phyloP scores from a whole-genome alignment of 352 stramenopile species.

The Phytophthora vignae region DNA sequence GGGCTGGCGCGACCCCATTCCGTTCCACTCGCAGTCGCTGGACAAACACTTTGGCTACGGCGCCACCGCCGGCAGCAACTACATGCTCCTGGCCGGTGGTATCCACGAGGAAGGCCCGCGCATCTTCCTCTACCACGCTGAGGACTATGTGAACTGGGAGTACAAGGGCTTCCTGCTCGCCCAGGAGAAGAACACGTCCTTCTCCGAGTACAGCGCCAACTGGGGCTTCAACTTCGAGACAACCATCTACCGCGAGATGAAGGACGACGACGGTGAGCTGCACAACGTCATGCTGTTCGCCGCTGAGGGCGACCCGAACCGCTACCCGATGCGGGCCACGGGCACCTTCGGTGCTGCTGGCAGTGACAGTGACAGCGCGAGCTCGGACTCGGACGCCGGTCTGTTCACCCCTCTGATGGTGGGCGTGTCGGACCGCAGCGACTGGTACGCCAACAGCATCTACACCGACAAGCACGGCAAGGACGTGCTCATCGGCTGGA shows the following conservation, averaged over 20 bases:
- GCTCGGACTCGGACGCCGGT: conserved; percentile 16
- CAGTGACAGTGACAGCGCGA: conserved; percentile 22
- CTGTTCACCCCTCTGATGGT: conserved; percentile 47
- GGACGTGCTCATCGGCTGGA: conserved; percentile 70
- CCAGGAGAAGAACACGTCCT: conserved; percentile 64
- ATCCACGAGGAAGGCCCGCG: conserved; percentile 56
- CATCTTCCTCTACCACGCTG: conserved; percentile 65
- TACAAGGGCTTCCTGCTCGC: conserved; percentile 64
- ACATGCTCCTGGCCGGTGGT: conserved; percentile 58
- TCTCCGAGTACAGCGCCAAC: conserved; percentile 52
- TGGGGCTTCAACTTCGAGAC: conserved; percentile 3
- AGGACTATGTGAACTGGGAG: conserved; percentile 53
- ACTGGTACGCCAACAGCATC: conserved; percentile 78
- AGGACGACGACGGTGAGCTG: not conserved
- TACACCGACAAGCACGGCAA: conserved; percentile 71
- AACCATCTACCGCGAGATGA: not conserved
- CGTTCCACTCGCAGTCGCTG: conserved; percentile 58
- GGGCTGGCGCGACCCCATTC: conserved; percentile 58
- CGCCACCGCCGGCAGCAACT: conserved; percentile 46
- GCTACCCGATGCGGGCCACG: conserved; percentile 1
- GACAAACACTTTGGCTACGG: conserved; percentile 40
- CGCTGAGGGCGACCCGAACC: not conserved
- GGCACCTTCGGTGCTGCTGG: not conserved
- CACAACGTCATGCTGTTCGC: not conserved
- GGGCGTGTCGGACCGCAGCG: conserved; percentile 63